Conservation (phyloP, 768 basidiomycete genomes). For the Psilocybe cyanescens region DNA sequence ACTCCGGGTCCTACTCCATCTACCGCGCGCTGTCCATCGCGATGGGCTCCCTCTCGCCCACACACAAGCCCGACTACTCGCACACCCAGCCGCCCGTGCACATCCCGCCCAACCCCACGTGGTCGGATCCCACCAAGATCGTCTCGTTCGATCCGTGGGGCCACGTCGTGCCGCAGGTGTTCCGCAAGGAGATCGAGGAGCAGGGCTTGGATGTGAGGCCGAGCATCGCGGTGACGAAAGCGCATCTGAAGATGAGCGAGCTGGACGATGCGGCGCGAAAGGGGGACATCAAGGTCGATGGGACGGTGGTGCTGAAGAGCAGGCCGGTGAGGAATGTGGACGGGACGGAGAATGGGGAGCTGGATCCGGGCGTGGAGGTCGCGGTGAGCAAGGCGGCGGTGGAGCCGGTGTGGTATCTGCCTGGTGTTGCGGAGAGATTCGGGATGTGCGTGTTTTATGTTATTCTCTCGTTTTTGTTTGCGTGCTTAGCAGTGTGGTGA, state of each 20-base stretch:
- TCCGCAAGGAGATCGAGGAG: slow-evolving; percentile 60
- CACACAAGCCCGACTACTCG: slow-evolving; percentile 82
- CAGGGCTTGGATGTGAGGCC: slow-evolving; percentile 85
- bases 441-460: slow-evolving; percentile 65
- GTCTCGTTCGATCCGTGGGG: slow-evolving; percentile 96
- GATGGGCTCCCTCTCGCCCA: slow-evolving; percentile 78
- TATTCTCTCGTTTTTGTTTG: not conserved
- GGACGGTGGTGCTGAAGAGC: slow-evolving; percentile 78
- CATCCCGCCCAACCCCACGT: slow-evolving; percentile 76
- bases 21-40: slow-evolving; percentile 94
- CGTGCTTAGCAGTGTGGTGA: not conserved
- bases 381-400: slow-evolving; percentile 91
- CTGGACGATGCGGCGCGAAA: slow-evolving; percentile 79
- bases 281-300: slow-evolving; percentile 79
- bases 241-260: slow-evolving; percentile 94
- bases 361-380: slow-evolving; percentile 81
- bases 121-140: slow-evolving; percentile 80
- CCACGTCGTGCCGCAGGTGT: slow-evolving; percentile 79
- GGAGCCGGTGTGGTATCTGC: slow-evolving; percentile 96
- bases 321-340: slow-evolving; percentile 65
- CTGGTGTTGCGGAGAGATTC: slow-evolving; percentile 93
- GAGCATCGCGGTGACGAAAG: slow-evolving; percentile 90
- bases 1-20: slow-evolving; percentile 92
- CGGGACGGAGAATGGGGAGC: slow-evolving; percentile 55
- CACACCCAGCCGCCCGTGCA: slow-evolving; percentile 85